Evolutionary conservation across 331 rosid species (phyloP), one percentile per base, ranked within the genome.

Genomic region (Acacia pycnantha): DNA sequence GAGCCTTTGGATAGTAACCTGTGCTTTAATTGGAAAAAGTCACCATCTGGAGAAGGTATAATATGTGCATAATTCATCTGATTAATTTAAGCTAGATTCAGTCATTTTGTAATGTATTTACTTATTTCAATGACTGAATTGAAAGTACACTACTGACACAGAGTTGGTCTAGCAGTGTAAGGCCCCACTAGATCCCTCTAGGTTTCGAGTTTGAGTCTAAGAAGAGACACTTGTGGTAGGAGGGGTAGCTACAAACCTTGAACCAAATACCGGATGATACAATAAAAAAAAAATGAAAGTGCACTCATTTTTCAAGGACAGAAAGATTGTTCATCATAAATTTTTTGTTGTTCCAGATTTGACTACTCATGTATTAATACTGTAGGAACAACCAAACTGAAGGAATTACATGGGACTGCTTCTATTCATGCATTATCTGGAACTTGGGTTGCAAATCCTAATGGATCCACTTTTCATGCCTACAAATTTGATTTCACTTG

Each of bases 341-440:
- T 53, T 77, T 64, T 29, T 6, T 27, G 44, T 43, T 22, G 35
- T 47, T 19, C 3, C 47, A 29, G 29, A 15, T 61, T 26, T 26
- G 13, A 12, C 27, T 1, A 61, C 37, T 26, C 44, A 61, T 16
- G 35, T 83, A 61, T 67, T 71, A 16, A 62, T 80, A 81, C 76
- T 82, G 19, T 70, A 91, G 96, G 96, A 81, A 85, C 96, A 64
- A 91, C 92, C 19, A 90, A 87, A 83, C 77, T 90, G 84, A 91
- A 90, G 90, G 96, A 91, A 78, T 78, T 91, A 48, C 96, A 90
- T 59, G 96, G 96, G 37, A 85, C 94, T 62, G 79, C 87, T 59
- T 33, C 37, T 47, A 84, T 90, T 79, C 80, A 6, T 33, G 83
- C 90, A 13, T 77, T 90, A 40, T 88, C 90, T 8, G 94, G 96